Base-by-base conservation (phyloP, 2,329 filamentous ascomycete genomes). In the Apiospora rasikravindrae region DNA sequence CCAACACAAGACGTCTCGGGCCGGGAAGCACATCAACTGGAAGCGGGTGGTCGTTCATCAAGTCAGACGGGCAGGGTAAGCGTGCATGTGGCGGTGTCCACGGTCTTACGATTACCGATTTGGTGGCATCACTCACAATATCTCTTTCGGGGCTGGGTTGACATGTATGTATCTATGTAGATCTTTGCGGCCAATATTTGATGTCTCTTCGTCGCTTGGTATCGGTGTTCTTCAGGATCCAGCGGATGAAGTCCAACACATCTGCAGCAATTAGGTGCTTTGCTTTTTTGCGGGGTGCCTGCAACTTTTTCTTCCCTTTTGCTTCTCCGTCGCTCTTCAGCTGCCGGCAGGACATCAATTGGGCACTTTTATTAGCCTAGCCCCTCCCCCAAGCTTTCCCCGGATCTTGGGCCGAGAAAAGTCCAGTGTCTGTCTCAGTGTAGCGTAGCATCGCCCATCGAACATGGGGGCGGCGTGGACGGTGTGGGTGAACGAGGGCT, bases 1-100 rank as follows among this genome's bases (percentile, higher is more conserved):
- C 57, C 57, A 64, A 64, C 57, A 40, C 57, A 40, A 8, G 16
- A 61, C 53, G 4, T 22, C 53, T 64, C 57, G 57, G 57, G 57
- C 57, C 57, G 57, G 33, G 33, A 11, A 10, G 8, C 29, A 40
- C 11, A n/a, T 22, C 22, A 19, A 40, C 33, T 40, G 57, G 19
- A 64, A n/a, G 57, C 57, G 33, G 57, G 57, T 64, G 33, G 22
- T 40, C 29, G 40, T 64, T 64, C 33, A 14, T 64, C 16, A 37
- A 33, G 51, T 26, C 24, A 13, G 49, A 16, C 24, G 29, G 51
- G 24, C 26, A 57, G 51, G 51, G 29, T 57, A 57, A 57, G 14
- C 51, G 22, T 57, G 29, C 53, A 57, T 33, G 26, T 37, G 22
- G 53, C 16, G 53, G 53, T 61, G 53, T 37, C 53, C 19, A 2